Conservation (phyloP, 2,329 filamentous ascomycete species). For the Alternaria burnsii region DNA sequence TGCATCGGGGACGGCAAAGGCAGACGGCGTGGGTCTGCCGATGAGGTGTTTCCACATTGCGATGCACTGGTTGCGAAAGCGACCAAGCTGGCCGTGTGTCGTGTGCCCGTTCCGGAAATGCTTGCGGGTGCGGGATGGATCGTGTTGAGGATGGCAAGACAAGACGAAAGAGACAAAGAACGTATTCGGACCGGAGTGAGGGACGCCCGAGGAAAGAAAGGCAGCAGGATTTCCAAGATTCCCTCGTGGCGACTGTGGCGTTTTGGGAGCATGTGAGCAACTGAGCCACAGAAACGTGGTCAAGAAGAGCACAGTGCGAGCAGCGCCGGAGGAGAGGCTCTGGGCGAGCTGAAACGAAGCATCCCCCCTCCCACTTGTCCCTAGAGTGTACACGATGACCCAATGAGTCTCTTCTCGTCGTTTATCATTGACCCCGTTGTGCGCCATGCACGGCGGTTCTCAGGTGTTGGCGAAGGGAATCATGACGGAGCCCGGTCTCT, state of each 20-base stretch:
- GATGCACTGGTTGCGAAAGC: not conserved
- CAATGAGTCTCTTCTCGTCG: slow-evolving; percentile 53
- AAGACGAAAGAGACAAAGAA: slow-evolving; percentile 13
- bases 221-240: not conserved
- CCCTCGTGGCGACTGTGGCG: slow-evolving; percentile 17
- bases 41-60: not conserved
- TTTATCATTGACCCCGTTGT: slow-evolving; percentile 53
- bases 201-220: not conserved
- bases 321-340: slow-evolving; percentile 10
- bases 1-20: not conserved
- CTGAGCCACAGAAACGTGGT: slow-evolving; percentile 18
- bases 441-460: slow-evolving; percentile 52
- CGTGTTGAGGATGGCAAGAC: slow-evolving; percentile 6
- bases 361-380: not conserved
- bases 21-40: slow-evolving; percentile 2
- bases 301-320: slow-evolving; percentile 21
- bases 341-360: not conserved
- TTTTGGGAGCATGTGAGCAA: slow-evolving; percentile 16
- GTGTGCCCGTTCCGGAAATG: slow-evolving; percentile 14
- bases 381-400: slow-evolving; percentile 25
- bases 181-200: slow-evolving; percentile 10
- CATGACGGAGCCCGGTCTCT: slow-evolving; percentile 25
- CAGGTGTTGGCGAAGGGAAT: slow-evolving; percentile 31
- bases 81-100: not conserved
- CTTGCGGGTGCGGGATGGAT: slow-evolving; percentile 11